Evolutionary conservation across 768 basidiomycete genomes (phyloP), one percentile per base, ranked within the genome.

Genomic region (Megacollybia marginata): DNA sequence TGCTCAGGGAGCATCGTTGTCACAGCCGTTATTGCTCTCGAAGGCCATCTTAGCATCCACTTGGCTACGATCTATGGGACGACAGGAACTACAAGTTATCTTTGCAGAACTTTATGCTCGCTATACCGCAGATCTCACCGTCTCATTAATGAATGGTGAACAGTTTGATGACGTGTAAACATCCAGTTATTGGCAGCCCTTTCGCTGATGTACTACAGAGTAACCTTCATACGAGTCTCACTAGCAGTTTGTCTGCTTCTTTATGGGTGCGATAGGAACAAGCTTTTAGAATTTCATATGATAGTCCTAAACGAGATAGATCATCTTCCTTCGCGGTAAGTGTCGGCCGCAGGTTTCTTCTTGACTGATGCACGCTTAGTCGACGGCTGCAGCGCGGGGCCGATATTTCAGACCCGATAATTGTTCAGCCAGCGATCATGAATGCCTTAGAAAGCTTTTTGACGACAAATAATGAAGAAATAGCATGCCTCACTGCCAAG

Each of bases 261-360:
- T 20, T 85, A 80, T 55, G 87, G 87, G 7, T 88, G 82, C 54
- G 79, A 83, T 42, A 67, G 82, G 43, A 57, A 61, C 3, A 69
- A 65, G 34, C 65, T 86, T 5, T 47, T 71, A 3, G 63, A 69
- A 10, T 54, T 69, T n/a, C 71, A 68, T 1, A 56, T 90, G 50
- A 62, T 87, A 16, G 52, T 62, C 19, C 63, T 76, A 19, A 62
- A 67, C 9, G 81, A 85, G 47, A 62, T 78, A 2, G 62, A 64
- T 8, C 59, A 69, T 38, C 67, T 86, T 33, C 81, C 80, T 3
- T 78, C 79, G 8, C 73, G 82, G 85, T 83, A 49, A 42, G 74
- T 67, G 15, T 38, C 8, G 48, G 16, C 42, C 10, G 36, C 36
- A 8, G 11, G 23, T 32, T 42, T 48, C 52, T 34, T 33, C 47